Base-by-base conservation (phyloP, 495 filamentous ascomycete genomes). In the Umbilicaria muhlenbergii region DNA sequence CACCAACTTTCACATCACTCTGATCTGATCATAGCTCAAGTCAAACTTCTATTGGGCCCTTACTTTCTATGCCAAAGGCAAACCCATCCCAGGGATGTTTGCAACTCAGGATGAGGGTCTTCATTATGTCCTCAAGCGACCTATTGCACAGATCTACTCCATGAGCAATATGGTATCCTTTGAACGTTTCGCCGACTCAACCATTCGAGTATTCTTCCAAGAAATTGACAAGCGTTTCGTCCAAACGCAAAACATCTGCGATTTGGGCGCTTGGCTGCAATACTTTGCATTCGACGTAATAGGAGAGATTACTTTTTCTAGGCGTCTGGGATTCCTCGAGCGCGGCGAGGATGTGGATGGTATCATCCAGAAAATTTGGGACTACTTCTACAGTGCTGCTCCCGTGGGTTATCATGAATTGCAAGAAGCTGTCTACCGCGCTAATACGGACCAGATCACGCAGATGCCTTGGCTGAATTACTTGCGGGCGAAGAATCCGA, bases 261-360 rank as follows among this genome's bases (percentile, higher is more conserved):
- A 64, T 38, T 40, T 68, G 0, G 58, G 50, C 0, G 36, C 45
- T 1, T 69, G 62, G 64, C 24, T 71, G 16, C 66, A 71, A 36
- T 60, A 49, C 42, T 71, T 64, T 47, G 66, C 67, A 0, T 66
- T 65, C 43, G 64, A 68, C 45, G 59, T 62, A 5, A 57, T 66
- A 21, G 62, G 62, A 31, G 52, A 53, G 21, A 41, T 68, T 6
- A 60, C 60, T 2, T 66, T 66, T 43, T 54, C 49, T 0, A 50
- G 52, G 24, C 52, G 59, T 15, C 51, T 59, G 2, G 63, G 64
- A 1, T 65, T 66, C 36, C 38, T 68, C 7, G 62, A 68, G 35
- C 32, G 45, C 15, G 63, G 54, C 8, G 34, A 47, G 21, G 64
- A 67, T 49, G 51, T 60, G 2, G 51, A 59, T 32, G 50, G 51